A percentile compares a stretch with the other conserved stretches of the same genome.
Conservation (phyloP, 1,139 yeast species). For the Kodamaea suecica region DNA sequence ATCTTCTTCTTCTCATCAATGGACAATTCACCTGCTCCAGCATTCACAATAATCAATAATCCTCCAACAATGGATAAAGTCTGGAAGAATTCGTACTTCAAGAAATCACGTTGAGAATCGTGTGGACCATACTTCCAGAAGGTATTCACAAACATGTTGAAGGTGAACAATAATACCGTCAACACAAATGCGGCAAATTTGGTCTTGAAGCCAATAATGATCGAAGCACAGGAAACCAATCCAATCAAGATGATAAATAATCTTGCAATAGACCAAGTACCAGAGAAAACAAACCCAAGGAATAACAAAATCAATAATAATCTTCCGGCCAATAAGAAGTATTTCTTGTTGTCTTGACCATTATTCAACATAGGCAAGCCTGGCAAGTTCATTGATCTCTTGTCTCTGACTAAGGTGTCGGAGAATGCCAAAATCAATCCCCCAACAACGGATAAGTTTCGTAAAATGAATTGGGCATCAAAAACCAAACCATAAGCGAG, state of each 20-base stretch:
- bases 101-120: constrained; percentile 81
- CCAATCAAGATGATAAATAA: constrained; percentile 69
- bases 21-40: constrained; percentile 95
- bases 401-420: constrained; percentile 83
- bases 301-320: constrained; percentile 81
- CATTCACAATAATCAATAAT: constrained; percentile 80
- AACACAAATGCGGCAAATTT: constrained; percentile 81
- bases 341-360: constrained; percentile 82
- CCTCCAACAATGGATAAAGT: constrained; percentile 95
- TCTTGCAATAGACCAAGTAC: constrained; percentile 69
- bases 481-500: constrained; percentile 83
- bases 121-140: constrained; percentile 77
- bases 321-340: constrained; percentile 85
- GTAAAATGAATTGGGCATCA: constrained; percentile 75
- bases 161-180: constrained; percentile 68
- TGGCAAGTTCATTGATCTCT: constrained; percentile 70
- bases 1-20: constrained; percentile 95
- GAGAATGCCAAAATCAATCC: constrained; percentile 87
- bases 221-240: constrained; percentile 67
- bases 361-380: constrained; percentile 87
- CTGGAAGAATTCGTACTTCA: constrained; percentile 93
- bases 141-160: constrained; percentile 79
- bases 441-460: constrained; percentile 89
- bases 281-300: constrained; percentile 78
- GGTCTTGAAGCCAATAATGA: constrained; percentile 91